Base-by-base conservation (phyloP, 768 basidiomycete species). In the Termitomyces sp. region DNA sequence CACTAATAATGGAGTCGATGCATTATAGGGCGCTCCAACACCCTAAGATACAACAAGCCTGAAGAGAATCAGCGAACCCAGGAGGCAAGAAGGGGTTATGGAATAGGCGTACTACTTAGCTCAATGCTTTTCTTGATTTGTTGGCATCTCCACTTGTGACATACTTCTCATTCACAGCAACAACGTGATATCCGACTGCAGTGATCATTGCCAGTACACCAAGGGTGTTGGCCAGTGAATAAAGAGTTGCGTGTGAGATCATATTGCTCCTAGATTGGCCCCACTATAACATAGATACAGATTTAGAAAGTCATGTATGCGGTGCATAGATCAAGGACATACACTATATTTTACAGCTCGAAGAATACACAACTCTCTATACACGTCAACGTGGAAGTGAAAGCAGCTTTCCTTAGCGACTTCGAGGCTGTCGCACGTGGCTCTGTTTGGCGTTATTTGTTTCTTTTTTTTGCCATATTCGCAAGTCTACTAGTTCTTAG, bases 141-240 rank as follows among this genome's bases (percentile, higher is more conserved):
- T 59, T 60, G 42, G 62, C 61, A 59, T 64, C 68, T n/a, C 46
- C 64, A 55, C 47, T 67, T 60, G 59, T 61, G 58, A 70, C 69
- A 68, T 68, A 80, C 60, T 69, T 67, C 22, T 85, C 83, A 65
- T 95, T 95, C 59, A 96, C 92, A 34, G 91, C 87, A 51, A 98
- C 76, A 65, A 96, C 83, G 74, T 98, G 95, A 72, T 95, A 97
- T 47, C 84, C 82, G 54, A 98, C 87, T 55, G 94, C 88, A 5
- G 90, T 86, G 63, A 92, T 65, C 87, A 98, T 93, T 29, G 95
- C 90, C 53, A 91, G 76, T 37, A 86, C 77, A 37, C 94, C 94
- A 18, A 95, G 84, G 29, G 83, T 76, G 72, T 93, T 94, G 58
- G 92, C 88, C 53, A 96, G 79, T 55, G 81, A 79, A 72, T 91